A percentile compares a stretch with the other conserved stretches of the same genome.
Conservation (phyloP, 2,329 filamentous ascomycete genomes). For the Pseudogymnoascus sp. region DNA sequence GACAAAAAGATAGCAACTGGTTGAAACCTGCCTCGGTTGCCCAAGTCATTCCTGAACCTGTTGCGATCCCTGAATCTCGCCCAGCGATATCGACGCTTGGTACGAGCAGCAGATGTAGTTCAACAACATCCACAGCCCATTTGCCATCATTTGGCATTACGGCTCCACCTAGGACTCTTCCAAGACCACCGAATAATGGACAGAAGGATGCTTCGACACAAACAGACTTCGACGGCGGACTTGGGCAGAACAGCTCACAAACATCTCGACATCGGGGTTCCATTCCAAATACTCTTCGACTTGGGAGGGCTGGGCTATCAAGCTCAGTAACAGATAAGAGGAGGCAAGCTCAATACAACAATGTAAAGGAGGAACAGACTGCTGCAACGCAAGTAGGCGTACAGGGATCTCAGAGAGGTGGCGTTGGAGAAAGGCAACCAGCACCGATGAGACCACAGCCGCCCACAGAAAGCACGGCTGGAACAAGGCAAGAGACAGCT, state of each 20-base stretch:
- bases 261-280: background rate
- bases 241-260: background rate
- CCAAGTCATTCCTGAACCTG: background rate
- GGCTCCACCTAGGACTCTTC: background rate
- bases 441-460: background rate
- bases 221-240: background rate
- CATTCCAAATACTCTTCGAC: background rate
- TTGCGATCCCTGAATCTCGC: background rate
- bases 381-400: background rate
- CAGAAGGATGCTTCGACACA: background rate
- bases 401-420: too few relatives aligned
- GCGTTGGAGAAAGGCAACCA: background rate
- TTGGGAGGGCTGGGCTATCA: background rate
- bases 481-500: background rate
- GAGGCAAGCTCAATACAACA: background rate
- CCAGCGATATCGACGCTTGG: background rate
- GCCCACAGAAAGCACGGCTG: background rate
- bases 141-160: background rate
- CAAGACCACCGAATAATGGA: background rate
- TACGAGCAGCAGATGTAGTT: background rate
- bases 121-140: background rate
- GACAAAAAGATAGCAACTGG: background rate
- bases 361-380: background rate
- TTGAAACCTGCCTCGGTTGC: background rate
- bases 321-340: background rate